Conservation (phyloP, 108 stramenopile species). For the Craspedostauros australis region DNA sequence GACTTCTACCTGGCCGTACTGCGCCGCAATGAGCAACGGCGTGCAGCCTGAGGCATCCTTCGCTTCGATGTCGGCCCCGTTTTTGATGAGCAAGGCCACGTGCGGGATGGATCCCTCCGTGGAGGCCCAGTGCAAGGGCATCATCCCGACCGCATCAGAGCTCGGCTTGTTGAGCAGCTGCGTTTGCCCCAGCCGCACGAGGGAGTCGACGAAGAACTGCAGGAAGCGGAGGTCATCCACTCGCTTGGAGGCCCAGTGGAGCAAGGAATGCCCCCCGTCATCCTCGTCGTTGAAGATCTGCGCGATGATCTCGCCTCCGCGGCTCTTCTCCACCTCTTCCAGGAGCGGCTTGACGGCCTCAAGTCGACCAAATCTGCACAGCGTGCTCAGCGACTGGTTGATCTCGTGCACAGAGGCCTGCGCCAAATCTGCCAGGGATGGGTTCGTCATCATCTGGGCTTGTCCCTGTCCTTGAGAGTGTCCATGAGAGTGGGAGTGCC, state of each 20-base stretch:
- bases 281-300: slow-evolving; percentile 40
- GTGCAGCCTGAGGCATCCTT: slow-evolving; percentile 81
- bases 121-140: slow-evolving; percentile 93
- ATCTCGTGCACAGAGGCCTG: slow-evolving; percentile 8
- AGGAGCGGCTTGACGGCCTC: slow-evolving; percentile 38
- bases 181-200: slow-evolving; percentile 19
- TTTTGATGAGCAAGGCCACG: slow-evolving; percentile 59
- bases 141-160: slow-evolving; percentile 83
- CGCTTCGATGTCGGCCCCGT: slow-evolving; percentile 54
- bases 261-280: slow-evolving; percentile 73
- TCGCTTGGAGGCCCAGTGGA: slow-evolving; percentile 94
- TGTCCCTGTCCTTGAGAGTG: slow-evolving; percentile 1
- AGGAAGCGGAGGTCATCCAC: slow-evolving; percentile 71
- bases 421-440: neutral
- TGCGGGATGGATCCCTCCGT: slow-evolving; percentile 84
- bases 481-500: neutral
- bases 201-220: slow-evolving; percentile 39
- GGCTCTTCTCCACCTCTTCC: slow-evolving; percentile 22
- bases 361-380: slow-evolving; percentile 25
- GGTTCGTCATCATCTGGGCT: neutral
- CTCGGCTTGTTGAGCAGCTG: slow-evolving; percentile 15
- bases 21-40: slow-evolving; percentile 87
- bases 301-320: neutral
- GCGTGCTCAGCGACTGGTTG: neutral
- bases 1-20: slow-evolving; percentile 92